Base-by-base conservation (phyloP, 2,329 filamentous ascomycete species). In the Pyrenophora seminiperda region DNA sequence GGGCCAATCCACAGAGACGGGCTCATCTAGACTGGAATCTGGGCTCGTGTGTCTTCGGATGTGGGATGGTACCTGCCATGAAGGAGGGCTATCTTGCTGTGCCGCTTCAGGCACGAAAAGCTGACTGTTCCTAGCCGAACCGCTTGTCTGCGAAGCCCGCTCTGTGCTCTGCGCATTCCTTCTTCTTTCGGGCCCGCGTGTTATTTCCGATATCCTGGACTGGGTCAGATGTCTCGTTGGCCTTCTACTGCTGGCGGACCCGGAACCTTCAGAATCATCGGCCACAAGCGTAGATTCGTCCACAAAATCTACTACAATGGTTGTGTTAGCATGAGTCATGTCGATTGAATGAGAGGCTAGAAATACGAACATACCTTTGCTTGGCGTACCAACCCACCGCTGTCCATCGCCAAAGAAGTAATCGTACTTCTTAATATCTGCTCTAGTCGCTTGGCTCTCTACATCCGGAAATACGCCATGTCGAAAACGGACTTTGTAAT, bases 361-460 rank as follows among this genome's bases (percentile, higher is more conserved):
- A 9, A 36, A 10, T 18, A 22, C 22, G 5, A 37, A 58, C 58
- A 15, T 51, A 63, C 61, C 52, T 27, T 52, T 53, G 5, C 41
- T 49, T 6, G 44, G 47, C 14, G 49, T 56, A 31, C 39, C 50
- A 19, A 63, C 53, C 56, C 60, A 63, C 7, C 19, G 49, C 36
- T 63, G 54, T 13, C 30, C 53, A 7, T 39, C 37, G 3, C 54
- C 53, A 44, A 65, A 63, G 44, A 63, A 65, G 49, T 53, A 63
- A 48, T 61, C 58, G 41, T 65, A 65, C 40, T 63, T 63, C 30
- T 65, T 65, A 20, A 62, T 60, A 37, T 63, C 58, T 4, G 52
- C 58, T 31, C 58, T 45, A 4, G 52, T 61, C n/a, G 54, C 61
- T 36, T 53, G 29, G 4, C 42, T 44, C 38, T 57, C 60, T 18